A percentile compares a stretch with the other conserved stretches of the same genome.
Conservation (phyloP, 2,329 filamentous ascomycete genomes). For the Cercospora sp. region DNA sequence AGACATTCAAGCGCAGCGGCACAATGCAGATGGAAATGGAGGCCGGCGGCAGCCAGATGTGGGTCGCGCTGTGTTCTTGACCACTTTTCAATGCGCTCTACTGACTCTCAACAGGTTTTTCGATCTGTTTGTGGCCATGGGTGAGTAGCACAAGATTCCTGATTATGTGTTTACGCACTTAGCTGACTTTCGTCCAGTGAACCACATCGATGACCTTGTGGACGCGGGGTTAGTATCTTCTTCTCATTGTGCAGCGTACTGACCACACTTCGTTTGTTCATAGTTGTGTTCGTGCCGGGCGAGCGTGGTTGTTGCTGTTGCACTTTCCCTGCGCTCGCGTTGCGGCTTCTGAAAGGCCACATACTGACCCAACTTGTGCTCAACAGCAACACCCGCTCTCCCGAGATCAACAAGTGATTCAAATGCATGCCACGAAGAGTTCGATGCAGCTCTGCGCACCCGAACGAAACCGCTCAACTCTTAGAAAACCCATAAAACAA, state of each 20-base stretch:
- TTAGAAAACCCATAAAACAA: constrained; percentile 20
- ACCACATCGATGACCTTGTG: constrained; percentile 94
- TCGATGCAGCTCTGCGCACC: constrained; percentile 34
- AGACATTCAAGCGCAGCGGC: constrained; percentile 96
- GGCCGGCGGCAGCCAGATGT: constrained; percentile 75
- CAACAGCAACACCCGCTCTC: constrained; percentile 30
- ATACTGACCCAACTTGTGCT: constrained; percentile 4
- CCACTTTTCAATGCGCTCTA: background rate
- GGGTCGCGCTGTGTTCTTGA: background rate
- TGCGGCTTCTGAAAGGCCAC: background rate
- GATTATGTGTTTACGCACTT: background rate
- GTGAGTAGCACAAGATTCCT: background rate
- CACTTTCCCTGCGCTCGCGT: background rate
- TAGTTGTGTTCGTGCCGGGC: constrained; percentile 1
- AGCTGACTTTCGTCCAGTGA: constrained; percentile 41
- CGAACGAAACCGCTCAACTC: constrained; percentile 27
- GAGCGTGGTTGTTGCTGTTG: constrained; percentile 14
- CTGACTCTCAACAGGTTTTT: constrained; percentile 61
- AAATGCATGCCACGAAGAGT: constrained; percentile 3
- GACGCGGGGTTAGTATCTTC: constrained; percentile 69
- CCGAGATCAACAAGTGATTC: constrained; percentile 30
- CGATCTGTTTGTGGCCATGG: constrained; percentile 83
- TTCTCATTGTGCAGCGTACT: constrained; percentile 24
- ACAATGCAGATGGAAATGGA: constrained; percentile 99
- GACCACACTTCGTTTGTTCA: constrained; percentile 4